Percentiles rank a stretch among this genome's conserved stretches.
Conservation (phyloP, 805 yeast genomes). For the Candida patagonica region DNA sequence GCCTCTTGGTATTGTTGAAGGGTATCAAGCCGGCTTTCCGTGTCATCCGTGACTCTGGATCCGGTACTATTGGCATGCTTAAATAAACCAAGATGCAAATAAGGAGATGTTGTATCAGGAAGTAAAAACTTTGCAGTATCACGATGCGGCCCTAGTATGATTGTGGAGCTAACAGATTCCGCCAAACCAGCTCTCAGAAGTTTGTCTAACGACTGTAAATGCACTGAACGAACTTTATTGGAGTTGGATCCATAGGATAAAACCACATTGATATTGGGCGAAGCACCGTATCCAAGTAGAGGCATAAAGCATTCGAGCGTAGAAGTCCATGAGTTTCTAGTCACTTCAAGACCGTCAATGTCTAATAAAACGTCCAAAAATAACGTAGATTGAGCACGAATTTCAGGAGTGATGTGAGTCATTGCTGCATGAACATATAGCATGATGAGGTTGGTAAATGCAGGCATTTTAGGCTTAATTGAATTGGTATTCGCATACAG, state of each 20-base stretch:
- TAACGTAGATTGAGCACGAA: constrained; percentile 66
- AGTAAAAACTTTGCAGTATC: constrained; percentile 44
- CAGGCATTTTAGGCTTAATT: constrained; percentile 27
- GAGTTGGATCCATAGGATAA: constrained; percentile 21
- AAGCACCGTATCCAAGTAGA: constrained; percentile 56
- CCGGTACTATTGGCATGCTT: constrained; percentile 23
- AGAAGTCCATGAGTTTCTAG: constrained; percentile 58
- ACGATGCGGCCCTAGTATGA: constrained; percentile 31
- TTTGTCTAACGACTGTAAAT: constrained; percentile 31
- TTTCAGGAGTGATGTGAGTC: constrained; percentile 78
- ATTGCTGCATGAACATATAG: constrained; percentile 80
- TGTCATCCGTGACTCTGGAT: constrained; percentile 50
- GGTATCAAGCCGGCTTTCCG: constrained; percentile 43
- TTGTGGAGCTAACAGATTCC: constrained; percentile 16
- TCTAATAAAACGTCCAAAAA: constrained; percentile 54
- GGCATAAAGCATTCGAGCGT: constrained; percentile 58
- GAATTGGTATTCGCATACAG: constrained; percentile 12
- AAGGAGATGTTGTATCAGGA: constrained; percentile 54
- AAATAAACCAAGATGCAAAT: constrained; percentile 51
- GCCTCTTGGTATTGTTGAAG: constrained; percentile 43
- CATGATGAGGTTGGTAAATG: constrained; percentile 30
- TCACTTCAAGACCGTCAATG: constrained; percentile 44
- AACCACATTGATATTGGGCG: constrained; percentile 28
- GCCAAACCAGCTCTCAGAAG: constrained; percentile 40
- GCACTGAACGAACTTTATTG: constrained; percentile 18